Evolutionary conservation across 352 stramenopile genomes (phyloP).

Genomic region (Aphanomyces astaci): DNA sequence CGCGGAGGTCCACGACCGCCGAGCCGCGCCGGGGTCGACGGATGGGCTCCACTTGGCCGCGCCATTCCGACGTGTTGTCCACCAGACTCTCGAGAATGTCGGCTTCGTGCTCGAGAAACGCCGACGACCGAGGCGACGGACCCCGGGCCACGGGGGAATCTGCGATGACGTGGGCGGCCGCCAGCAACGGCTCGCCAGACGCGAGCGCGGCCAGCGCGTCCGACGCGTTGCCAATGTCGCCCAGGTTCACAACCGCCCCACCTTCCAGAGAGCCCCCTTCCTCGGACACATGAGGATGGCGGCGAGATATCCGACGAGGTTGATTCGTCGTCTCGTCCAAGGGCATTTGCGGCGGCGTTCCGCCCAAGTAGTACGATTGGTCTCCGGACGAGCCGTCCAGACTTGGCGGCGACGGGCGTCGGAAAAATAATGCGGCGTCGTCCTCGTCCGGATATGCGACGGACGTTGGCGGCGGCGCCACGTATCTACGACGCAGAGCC

Average conservation of each 20-base stretch:
- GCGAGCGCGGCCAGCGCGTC: not conserved
- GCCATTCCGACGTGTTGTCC: not conserved
- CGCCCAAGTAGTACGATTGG: not conserved
- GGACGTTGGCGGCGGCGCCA: not conserved
- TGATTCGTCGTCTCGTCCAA: not conserved
- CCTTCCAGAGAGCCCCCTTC: too few species aligned
- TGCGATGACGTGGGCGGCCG: not conserved
- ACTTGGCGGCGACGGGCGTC: not conserved
- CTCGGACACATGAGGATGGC: not conserved
- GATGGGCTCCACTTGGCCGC: not conserved
- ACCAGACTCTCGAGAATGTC: not conserved
- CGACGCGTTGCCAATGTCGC: not conserved
- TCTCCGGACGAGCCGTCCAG: not conserved
- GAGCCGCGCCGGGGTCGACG: not conserved
- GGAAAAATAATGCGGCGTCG: not conserved
- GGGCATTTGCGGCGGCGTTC: not conserved
- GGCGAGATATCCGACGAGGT: not conserved
- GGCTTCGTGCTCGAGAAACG: constrained; percentile 2
- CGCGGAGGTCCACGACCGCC: constrained; percentile 18
- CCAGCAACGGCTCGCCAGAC: not conserved
- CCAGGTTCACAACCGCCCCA: not conserved
- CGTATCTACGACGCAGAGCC: too few species aligned
- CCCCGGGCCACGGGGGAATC: not conserved
- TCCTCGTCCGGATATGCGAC: too few species aligned
- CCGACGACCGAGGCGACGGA: not conserved